Evolutionary conservation across 495 filamentous ascomycete species (phyloP).

Genomic region (Hyphodiscus hymeniophilus): DNA sequence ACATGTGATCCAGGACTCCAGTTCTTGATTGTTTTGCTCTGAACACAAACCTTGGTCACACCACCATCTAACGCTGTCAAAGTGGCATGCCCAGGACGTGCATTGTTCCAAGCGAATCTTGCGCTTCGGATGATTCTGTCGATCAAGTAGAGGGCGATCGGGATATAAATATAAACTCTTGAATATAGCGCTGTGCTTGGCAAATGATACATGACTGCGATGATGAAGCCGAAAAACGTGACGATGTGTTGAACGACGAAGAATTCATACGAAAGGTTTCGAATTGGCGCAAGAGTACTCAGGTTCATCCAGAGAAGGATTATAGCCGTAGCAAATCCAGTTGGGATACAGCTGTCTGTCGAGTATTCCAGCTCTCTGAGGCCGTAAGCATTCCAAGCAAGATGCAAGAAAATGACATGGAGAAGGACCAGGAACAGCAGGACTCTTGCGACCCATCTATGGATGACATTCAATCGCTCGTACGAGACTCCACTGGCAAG

Average conservation of each 20-base stretch:
- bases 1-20: constrained; percentile 78
- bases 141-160: constrained; percentile 61
- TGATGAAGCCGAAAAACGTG: constrained; percentile 58
- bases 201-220: constrained; percentile 57
- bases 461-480: constrained; percentile 75
- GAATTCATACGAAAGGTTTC: constrained; percentile 65
- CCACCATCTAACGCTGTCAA: constrained; percentile 30
- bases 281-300: constrained; percentile 60
- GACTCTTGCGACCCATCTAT: constrained; percentile 69
- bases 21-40: constrained; percentile 43
- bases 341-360: constrained; percentile 29
- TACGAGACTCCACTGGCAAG: constrained; percentile 62
- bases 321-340: constrained; percentile 66
- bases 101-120: constrained; percentile 54
- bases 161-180: constrained; percentile 55
- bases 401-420: constrained; percentile 66
- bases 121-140: constrained; percentile 52
- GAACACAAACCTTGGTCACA: constrained; percentile 49
- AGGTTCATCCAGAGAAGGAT: constrained; percentile 66
- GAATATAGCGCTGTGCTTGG: constrained; percentile 42
- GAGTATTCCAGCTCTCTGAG: constrained; percentile 37
- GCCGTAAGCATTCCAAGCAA: constrained; percentile 57
- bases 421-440: constrained; percentile 68
- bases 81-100: constrained; percentile 31
- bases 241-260: constrained; percentile 81